These are phyloP conservation scores for Polymyxa betae DNA, from an alignment of 208 protist genomes.

Conservation along the genomic window DNA sequence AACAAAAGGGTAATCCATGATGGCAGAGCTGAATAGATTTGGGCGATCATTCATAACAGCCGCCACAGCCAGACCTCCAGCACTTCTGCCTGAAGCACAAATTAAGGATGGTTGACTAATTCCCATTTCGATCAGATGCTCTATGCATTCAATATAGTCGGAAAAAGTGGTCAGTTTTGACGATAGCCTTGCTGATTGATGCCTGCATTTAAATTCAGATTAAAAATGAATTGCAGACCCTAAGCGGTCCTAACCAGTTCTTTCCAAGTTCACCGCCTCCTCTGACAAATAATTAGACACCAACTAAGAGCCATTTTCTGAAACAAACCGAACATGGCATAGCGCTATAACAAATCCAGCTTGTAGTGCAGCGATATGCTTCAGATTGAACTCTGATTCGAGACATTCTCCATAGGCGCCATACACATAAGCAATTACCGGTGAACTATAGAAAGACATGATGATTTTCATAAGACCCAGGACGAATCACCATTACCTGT, in stretches of 20 bases:
- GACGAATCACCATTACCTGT: neutral
- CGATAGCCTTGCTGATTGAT: neutral
- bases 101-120: neutral
- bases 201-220: neutral
- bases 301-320: neutral
- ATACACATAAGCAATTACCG: neutral
- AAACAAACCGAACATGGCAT: slow-evolving; percentile 9
- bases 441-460: neutral
- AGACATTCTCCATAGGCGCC: slow-evolving; percentile 29
- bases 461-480: neutral
- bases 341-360: neutral
- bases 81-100: neutral
- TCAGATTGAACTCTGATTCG: neutral
- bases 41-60: neutral
- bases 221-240: neutral
- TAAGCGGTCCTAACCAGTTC: neutral
- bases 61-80: neutral
- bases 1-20: neutral
- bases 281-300: neutral
- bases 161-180: neutral
- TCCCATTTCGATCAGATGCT: slow-evolving; percentile 36
- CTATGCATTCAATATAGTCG: slow-evolving; percentile 34
- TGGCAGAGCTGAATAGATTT: slow-evolving; percentile 2
- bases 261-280: neutral
- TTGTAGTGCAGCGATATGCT: neutral